phyloP scores from a whole-genome alignment of 2,329 filamentous ascomycete genomes.

The Botrytis squamosa region DNA sequence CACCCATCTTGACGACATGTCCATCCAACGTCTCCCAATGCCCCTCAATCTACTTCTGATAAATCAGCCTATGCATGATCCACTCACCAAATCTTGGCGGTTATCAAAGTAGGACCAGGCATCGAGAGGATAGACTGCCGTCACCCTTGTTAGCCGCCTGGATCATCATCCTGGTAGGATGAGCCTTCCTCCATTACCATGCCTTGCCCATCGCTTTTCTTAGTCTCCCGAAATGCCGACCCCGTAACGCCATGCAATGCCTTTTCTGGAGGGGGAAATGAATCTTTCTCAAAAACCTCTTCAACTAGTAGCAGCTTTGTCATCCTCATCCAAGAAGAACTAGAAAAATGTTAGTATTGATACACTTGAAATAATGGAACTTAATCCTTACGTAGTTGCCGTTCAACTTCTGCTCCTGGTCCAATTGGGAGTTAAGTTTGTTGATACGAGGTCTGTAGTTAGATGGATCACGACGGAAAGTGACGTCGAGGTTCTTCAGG shows the following conservation, averaged over 20 bases:
- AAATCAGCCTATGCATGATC: conserved; percentile 4
- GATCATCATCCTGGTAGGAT: conserved; percentile 64
- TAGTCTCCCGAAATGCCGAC: conserved; percentile 33
- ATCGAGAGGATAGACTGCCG: conserved; percentile 65
- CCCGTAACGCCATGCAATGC: conserved; percentile 39
- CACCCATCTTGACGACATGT: conserved; percentile 48
- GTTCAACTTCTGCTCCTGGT: conserved; percentile 91
- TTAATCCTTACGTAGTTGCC: conserved; percentile 79
- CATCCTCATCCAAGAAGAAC: conserved; percentile 90
- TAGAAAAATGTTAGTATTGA: conserved; percentile 40
- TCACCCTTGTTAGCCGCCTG: conserved; percentile 60
- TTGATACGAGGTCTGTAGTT: conserved; percentile 98
- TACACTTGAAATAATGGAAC: background rate
- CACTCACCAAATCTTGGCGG: conserved; percentile 23
- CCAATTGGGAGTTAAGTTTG: conserved; percentile 91
- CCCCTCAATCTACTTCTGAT: conserved; percentile 46
- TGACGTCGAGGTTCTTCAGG: conserved; percentile 94
- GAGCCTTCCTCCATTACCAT: conserved; percentile 52
- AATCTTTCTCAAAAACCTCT: conserved; percentile 58
- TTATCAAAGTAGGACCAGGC: conserved; percentile 44
- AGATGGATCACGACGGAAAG: conserved; percentile 95
- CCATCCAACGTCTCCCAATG: conserved; percentile 62
- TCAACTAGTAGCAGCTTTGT: conserved; percentile 52
- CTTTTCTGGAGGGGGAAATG: conserved; percentile 35
- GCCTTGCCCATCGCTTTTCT: conserved; percentile 37